Evolutionary conservation across 192 early-diverging fungal genomes (phyloP), one percentile per base, ranked within the genome.

Genomic region (Mortierella antarctica): DNA sequence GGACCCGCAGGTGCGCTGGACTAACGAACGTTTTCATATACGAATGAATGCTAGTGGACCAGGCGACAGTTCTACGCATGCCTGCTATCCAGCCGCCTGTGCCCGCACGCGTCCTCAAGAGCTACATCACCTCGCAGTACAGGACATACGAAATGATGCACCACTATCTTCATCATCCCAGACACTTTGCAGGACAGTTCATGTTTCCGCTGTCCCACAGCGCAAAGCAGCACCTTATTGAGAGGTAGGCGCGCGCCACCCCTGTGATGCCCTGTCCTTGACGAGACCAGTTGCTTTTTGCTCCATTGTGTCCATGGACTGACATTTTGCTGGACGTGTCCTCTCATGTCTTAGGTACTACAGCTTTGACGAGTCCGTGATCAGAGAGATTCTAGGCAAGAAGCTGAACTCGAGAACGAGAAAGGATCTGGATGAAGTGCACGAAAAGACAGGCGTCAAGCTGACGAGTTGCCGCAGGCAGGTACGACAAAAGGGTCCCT

Each of bases 321-420:
- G 9, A 45, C 4, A 60, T 4, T 17, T 57, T 14, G 21, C 1
- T 31, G 20, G 20, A 40, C 3, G 7, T 40, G 11, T 39, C 31
- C 17, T 41, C 14, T 50, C 7, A n/a, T 12, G 17, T 77, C 41
- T 12, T 62, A 83, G 82, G 48, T 85, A 85, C 41, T 85, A 85
- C 76, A 70, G 73, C 62, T 85, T 85, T 74, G 84, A 85, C 41
- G 74, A 83, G 58, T 63, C 69, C 13, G 83, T 85, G 10, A 70
- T 85, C 45, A 80, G 84, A 20, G 84, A 82, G 50, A 74, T 85
- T 21, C 41, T 85, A 45, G 84, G 84, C 47, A 85, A 85, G 52
- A 85, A 84, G 40, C 65, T 85, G 53, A 85, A 74, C 42, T 74
- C 80, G 7, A 73, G 84, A 55, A 79, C 84, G 1, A 71, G 84